Percentiles rank a stretch among this genome's conserved stretches.
These are phyloP conservation scores for Ambrosiella xylebori DNA, from an alignment of 2,329 filamentous ascomycete genomes.

Conservation along the genomic window DNA sequence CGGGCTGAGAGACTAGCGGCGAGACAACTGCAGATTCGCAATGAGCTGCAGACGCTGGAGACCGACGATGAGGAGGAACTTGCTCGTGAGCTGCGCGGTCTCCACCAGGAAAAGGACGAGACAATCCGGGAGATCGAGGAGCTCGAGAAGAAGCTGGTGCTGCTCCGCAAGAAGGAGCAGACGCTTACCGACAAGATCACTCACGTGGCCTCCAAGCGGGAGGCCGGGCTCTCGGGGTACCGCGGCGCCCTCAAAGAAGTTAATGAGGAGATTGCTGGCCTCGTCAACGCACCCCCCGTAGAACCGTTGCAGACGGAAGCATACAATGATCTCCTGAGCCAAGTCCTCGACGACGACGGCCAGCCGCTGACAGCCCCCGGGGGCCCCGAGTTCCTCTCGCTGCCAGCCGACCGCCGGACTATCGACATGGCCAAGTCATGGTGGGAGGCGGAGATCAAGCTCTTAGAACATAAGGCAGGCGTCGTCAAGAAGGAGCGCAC, in stretches of 20 bases:
- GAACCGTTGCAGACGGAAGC: slow-evolving; percentile 34
- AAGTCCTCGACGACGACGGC: slow-evolving; percentile 10
- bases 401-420: slow-evolving; percentile 49
- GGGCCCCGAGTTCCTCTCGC: slow-evolving; percentile 37
- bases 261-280: slow-evolving; percentile 40
- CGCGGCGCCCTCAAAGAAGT: slow-evolving; percentile 48
- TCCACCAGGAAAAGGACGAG: slow-evolving; percentile 34
- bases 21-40: slow-evolving; percentile 31
- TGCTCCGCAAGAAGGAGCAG: slow-evolving; percentile 42
- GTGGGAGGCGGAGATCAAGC: slow-evolving; percentile 46
- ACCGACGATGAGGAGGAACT: slow-evolving; percentile 39
- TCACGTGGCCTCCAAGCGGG: slow-evolving; percentile 45
- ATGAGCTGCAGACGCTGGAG: slow-evolving; percentile 37
- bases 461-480: slow-evolving; percentile 35
- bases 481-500: slow-evolving; percentile 42
- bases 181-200: slow-evolving; percentile 42
- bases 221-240: slow-evolving; percentile 58
- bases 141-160: slow-evolving; percentile 45
- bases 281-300: slow-evolving; percentile 41
- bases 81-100: slow-evolving; percentile 40
- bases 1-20: slow-evolving; percentile 37
- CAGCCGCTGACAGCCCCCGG: slow-evolving; percentile 18
- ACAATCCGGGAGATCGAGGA: slow-evolving; percentile 47
- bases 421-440: slow-evolving; percentile 53
- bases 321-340: slow-evolving; percentile 15